These are phyloP conservation scores for Fraxinus platypoda DNA, from an alignment of 305 asterid species.

Conservation along the genomic window DNA sequence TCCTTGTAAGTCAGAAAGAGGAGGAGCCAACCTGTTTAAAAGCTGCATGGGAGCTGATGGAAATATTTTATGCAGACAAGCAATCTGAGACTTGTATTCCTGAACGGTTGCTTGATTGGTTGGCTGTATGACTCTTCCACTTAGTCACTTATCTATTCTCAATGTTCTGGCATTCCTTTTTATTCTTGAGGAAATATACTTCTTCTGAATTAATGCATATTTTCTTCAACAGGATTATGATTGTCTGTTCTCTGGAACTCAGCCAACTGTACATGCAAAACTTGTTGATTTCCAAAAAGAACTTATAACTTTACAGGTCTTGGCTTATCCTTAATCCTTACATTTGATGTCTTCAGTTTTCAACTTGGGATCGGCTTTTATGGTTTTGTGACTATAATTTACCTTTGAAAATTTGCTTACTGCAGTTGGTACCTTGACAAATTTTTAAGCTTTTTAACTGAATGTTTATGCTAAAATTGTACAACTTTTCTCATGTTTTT, in stretches of 20 bases:
- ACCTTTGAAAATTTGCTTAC: slow-evolving; percentile 1
- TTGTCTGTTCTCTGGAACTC: slow-evolving; percentile 69
- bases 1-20: slow-evolving; percentile 41
- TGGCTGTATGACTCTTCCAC: slow-evolving; percentile 61
- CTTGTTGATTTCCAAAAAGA: slow-evolving; percentile 78
- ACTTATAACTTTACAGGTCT: slow-evolving; percentile 69
- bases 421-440: not conserved
- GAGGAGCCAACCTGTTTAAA: slow-evolving; percentile 71
- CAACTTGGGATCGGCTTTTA: not conserved
- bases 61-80: slow-evolving; percentile 84
- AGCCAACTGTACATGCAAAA: slow-evolving; percentile 67
- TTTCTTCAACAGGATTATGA: slow-evolving; percentile 61
- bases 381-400: not conserved
- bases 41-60: slow-evolving; percentile 99
- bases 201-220: slow-evolving; percentile 7
- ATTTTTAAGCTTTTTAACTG: not conserved
- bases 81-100: slow-evolving; percentile 83
- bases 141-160: not conserved
- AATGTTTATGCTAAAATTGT: not conserved
- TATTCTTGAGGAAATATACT: slow-evolving; percentile 12
- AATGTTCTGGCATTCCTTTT: slow-evolving; percentile 8
- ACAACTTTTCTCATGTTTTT: slow-evolving; percentile 13
- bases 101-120: slow-evolving; percentile 88
- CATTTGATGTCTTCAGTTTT: slow-evolving; percentile 8
- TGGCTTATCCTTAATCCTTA: not conserved